Evolutionary conservation across 345 rosid species (phyloP).

Genomic region (Syzygium oleosum): DNA sequence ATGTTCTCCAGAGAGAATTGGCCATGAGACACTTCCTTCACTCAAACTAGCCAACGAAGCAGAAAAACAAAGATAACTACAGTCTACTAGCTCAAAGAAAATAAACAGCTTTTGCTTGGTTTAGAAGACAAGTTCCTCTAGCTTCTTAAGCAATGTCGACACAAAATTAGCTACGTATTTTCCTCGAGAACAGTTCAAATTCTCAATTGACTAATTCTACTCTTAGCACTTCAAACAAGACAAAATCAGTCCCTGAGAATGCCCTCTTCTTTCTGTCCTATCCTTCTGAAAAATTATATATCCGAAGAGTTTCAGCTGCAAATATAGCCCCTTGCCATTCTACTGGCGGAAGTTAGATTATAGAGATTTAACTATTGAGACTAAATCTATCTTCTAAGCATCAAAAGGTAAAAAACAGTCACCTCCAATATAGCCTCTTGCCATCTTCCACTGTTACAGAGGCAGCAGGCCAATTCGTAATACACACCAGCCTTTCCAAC

Average conservation of each 20-base stretch:
- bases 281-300: neutral
- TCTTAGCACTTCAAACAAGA: neutral
- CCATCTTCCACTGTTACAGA: constrained; percentile 78
- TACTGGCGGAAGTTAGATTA: neutral
- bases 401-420: constrained; percentile 3
- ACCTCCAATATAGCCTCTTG: constrained; percentile 77
- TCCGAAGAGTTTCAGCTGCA: neutral
- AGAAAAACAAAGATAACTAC: neutral
- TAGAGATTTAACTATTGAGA: neutral
- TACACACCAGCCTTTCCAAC: constrained; percentile 76
- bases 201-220: neutral
- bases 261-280: neutral
- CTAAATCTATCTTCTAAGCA: neutral
- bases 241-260: neutral
- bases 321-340: neutral
- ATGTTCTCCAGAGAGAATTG: neutral
- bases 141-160: neutral
- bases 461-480: constrained; percentile 87
- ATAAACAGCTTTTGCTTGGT: neutral
- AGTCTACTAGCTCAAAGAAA: neutral
- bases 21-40: neutral
- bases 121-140: neutral
- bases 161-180: neutral
- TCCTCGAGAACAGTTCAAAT: neutral
- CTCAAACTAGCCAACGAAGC: neutral